Evolutionary conservation across 139 green algal species (phyloP), one percentile per base, ranked within the genome.

Genomic region (Auxenochlorella protothecoides): DNA sequence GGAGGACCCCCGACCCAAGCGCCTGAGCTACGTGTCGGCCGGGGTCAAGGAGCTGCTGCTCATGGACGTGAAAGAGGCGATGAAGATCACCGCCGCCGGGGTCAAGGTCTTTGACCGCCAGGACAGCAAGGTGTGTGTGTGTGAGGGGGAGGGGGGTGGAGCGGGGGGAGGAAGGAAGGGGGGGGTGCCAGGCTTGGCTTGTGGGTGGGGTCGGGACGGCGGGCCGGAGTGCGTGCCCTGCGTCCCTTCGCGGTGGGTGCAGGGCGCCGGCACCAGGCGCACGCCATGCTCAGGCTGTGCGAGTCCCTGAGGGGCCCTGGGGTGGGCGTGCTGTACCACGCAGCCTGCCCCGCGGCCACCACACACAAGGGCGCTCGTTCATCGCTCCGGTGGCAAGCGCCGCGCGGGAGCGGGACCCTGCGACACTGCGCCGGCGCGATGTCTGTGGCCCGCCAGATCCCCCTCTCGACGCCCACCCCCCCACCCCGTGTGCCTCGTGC

Each of bases 101-200:
- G 82, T 96, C 63, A 97, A 97, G 82, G 79, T 94, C 11, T 93
- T 96, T 84, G 91, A 97, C 78, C 80, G 89, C n/a, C 90, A 97
- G 74, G 80, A 92, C 59, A 60, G 16, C 65, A 71, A 68, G 71
- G 71, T 70, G 55, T 10, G 70, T 10, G 70, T 13, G 44, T 3
- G 0, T 55, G 59, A 4, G n/a, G 68, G 16, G 16, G 55, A 44
- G 27, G 27, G 27, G 27, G 27, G 27, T 44, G 27, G 27, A 44
- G 27, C 27, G 27, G 27, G 27, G 27, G 27, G 27, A 44, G 52
- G 6, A 3, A 13, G 8, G 55, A 11, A 14, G 16, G 27, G 55
- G 68, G 6, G 6, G 44, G 6, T 13, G 44, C 55, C 15, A 69
- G 11, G 62, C 62, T 52, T 52, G 11, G 62, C 62, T 27, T 27